Conservation (phyloP, 2,329 filamentous ascomycete species). For the Hypoxylon sp. region DNA sequence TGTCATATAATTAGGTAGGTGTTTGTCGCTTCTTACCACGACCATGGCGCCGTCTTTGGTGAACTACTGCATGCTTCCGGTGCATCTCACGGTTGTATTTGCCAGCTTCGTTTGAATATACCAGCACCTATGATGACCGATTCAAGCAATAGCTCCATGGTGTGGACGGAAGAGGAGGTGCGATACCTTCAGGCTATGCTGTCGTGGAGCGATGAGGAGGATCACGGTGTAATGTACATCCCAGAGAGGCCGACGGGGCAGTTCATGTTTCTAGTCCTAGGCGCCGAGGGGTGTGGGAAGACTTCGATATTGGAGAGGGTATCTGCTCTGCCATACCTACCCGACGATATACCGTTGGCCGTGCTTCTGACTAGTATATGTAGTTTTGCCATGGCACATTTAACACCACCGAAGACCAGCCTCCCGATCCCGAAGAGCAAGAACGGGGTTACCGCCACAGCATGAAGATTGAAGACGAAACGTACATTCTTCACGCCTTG, state of each 20-base stretch:
- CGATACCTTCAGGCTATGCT: conserved; percentile 53
- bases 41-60: conserved; percentile 4
- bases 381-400: conserved; percentile 49
- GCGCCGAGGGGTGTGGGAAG: conserved; percentile 52
- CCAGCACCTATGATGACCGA: conserved; percentile 20
- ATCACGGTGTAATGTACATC: neutral
- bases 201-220: conserved; percentile 44
- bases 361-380: conserved; percentile 5
- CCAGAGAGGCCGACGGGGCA: conserved; percentile 45
- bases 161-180: conserved; percentile 52
- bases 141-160: no score
- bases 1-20: conserved; percentile 28
- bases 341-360: neutral
- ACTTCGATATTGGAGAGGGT: conserved; percentile 52
- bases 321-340: conserved; percentile 16
- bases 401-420: conserved; percentile 35
- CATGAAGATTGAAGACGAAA: conserved; percentile 45
- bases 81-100: neutral
- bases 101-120: neutral
- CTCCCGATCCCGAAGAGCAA: conserved; percentile 38
- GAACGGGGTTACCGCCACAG: conserved; percentile 48
- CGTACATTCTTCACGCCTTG: conserved; percentile 50
- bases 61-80: neutral
- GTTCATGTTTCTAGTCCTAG: conserved; percentile 52
- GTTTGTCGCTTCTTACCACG: conserved; percentile 2